Evolutionary conservation across 192 early-diverging fungal genomes (phyloP), one percentile per base, ranked within the genome.

Genomic region (Blastocladiella britannica): DNA sequence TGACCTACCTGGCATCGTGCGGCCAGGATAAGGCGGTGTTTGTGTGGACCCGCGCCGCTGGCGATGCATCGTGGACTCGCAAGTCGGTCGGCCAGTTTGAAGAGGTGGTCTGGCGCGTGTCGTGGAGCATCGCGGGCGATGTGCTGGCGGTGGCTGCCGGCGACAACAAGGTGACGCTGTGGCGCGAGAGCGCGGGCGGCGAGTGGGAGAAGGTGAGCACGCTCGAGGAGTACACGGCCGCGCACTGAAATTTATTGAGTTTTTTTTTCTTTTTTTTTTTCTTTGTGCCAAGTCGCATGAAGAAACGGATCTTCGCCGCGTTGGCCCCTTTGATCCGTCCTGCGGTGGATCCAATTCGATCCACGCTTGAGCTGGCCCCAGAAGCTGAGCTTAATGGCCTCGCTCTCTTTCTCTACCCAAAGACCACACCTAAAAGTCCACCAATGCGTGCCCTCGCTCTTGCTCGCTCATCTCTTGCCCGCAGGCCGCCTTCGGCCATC

Each of bases 91-190:
- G 84, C 9, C 78, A 82, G 30, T 98, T 98, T 70, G 73, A 82
- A 26, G 95, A 98, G 72, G 95, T 92, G 7, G 86, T 98, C 30
- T 98, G 95, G 95, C 79, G 91, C 54, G 91, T 98, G 55, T 91
- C 88, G 75, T 98, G 95, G 95, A 90, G 87, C 25, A 66, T 84
- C 59, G 79, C 88, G 5, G 95, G 95, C 18, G 96, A 94, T 64
- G 85, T 96, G 27, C 69, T 98, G 55, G 95, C 95, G 4, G 95
- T 98, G 9, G 86, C 88, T 8, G 84, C 87, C 62, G 95, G 91
- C 24, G 92, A 98, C 66, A 96, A 96, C 74, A 91, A 86, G 72
- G 76, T 98, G 22, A 90, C 87, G 4, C 71, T 98, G 56, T 98
- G 91, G 91, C 94, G 94, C 67, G 90, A 96, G 74, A 87, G 84